Conservation (phyloP, 2,329 filamentous ascomycete genomes). For the Cordyceps sp. region DNA sequence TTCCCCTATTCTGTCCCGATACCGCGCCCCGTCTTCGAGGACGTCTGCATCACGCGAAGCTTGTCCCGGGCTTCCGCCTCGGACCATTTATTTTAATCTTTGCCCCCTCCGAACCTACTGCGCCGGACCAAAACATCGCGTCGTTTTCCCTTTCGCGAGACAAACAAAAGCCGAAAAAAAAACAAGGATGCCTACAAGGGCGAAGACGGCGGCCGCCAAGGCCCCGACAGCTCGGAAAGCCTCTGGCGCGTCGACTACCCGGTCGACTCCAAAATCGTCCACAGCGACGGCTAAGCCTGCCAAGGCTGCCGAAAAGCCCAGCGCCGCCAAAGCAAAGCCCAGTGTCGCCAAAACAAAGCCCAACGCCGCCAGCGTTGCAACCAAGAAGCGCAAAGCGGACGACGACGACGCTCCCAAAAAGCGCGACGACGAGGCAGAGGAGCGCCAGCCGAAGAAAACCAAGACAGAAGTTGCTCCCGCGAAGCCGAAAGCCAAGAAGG, state of each 20-base stretch:
- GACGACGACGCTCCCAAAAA: constrained; percentile 3
- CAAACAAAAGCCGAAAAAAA: constrained; percentile 1
- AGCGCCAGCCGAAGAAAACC: constrained; percentile 38
- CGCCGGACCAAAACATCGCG: too few species aligned
- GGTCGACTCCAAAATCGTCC: constrained; percentile 4
- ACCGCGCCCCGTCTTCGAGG: too few species aligned
- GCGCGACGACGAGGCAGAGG: constrained; percentile 4
- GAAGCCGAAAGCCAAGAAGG: constrained; percentile 5
- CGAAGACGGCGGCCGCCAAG: constrained; percentile 11
- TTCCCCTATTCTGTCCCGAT: too few species aligned
- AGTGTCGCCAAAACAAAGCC: constrained; percentile 5
- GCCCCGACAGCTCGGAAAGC: constrained; percentile 11
- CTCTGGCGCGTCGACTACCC: constrained; percentile 3
- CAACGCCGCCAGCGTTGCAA: constrained; percentile 2
- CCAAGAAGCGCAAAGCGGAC: constrained; percentile 11
- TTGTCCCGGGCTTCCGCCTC: too few species aligned
- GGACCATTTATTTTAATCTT: too few species aligned
- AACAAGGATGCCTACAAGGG: constrained; percentile 15
- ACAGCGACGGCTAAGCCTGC: constrained; percentile 7
- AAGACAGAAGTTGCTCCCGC: constrained; percentile 21
- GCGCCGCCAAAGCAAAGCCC: constrained; percentile 6
- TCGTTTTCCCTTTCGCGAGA: background rate
- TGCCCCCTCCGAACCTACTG: too few species aligned
- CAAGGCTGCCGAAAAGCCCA: constrained; percentile 10
- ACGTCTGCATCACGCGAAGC: too few species aligned